phyloP scores from a whole-genome alignment of 2,329 filamentous ascomycete species.

The Colletotrichum salicis region DNA sequence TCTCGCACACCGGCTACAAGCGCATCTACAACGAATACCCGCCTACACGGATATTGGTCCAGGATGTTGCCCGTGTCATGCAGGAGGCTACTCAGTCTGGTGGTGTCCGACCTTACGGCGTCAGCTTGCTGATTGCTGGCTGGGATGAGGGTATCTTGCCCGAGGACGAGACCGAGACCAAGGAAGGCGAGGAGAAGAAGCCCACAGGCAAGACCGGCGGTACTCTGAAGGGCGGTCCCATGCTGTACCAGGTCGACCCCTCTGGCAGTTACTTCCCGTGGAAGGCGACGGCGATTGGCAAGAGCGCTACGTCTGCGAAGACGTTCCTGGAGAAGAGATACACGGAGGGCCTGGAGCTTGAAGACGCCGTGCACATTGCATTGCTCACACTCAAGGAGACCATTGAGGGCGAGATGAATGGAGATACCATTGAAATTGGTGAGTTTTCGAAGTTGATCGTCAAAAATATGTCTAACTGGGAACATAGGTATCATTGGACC shows the following conservation, averaged over 20 bases:
- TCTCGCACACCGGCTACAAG: slow-evolving; percentile 98
- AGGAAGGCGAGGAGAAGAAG: slow-evolving; percentile 76
- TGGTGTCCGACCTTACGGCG: slow-evolving; percentile 95
- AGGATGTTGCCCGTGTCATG: slow-evolving; percentile 97
- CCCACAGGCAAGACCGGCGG: slow-evolving; percentile 89
- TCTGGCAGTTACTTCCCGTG: slow-evolving; percentile 98
- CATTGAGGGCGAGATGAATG: slow-evolving; percentile 99
- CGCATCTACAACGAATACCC: slow-evolving; percentile 99
- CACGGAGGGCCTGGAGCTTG: slow-evolving; percentile 94
- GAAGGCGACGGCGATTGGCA: slow-evolving; percentile 99
- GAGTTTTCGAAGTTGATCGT: slow-evolving; percentile 46
- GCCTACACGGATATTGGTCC: slow-evolving; percentile 98
- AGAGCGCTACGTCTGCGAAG: slow-evolving; percentile 98
- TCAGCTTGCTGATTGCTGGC: slow-evolving; percentile 92
- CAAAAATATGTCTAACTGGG: slow-evolving; percentile 34
- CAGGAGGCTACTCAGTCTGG: slow-evolving; percentile 98
- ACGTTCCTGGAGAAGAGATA: slow-evolving; percentile 99
- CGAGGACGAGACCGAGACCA: slow-evolving; percentile 70
- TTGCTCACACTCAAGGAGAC: slow-evolving; percentile 98
- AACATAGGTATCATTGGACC: slow-evolving; percentile 87
- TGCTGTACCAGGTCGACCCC: slow-evolving; percentile 99
- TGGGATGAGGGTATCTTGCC: slow-evolving; percentile 98
- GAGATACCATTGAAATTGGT: slow-evolving; percentile 98
- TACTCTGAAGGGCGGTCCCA: slow-evolving; percentile 93
- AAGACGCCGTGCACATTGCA: slow-evolving; percentile 98